Conservation (phyloP, 371 early-diverging fungal genomes). For the Mucor plumbeus region DNA sequence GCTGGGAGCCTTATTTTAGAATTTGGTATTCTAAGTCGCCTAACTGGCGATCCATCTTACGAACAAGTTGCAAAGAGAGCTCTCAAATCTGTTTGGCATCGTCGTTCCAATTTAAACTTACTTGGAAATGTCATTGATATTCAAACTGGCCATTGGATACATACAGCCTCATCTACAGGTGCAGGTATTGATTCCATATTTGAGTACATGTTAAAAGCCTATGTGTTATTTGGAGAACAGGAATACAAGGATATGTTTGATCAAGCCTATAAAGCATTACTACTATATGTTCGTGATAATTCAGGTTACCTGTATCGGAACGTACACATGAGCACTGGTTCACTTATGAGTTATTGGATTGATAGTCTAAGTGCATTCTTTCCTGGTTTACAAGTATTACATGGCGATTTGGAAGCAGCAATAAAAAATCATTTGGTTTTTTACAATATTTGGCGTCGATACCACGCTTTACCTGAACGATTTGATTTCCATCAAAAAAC, state of each 20-base stretch:
- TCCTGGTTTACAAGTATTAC: constrained; percentile 84
- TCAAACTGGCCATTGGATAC: constrained; percentile 73
- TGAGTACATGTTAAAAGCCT: constrained; percentile 92
- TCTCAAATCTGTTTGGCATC: constrained; percentile 75
- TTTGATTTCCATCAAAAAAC: constrained; percentile 72
- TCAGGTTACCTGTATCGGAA: constrained; percentile 85
- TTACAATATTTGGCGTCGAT: constrained; percentile 86
- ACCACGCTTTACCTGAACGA: constrained; percentile 86
- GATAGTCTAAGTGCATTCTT: constrained; percentile 93
- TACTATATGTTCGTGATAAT: constrained; percentile 67
- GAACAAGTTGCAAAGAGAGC: constrained; percentile 82
- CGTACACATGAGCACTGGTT: constrained; percentile 80
- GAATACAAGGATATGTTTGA: constrained; percentile 81
- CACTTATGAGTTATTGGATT: constrained; percentile 78
- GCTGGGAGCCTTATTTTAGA: constrained; percentile 94
- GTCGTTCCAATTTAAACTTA: constrained; percentile 75
- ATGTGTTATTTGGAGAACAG: constrained; percentile 85
- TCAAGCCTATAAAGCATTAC: constrained; percentile 76
- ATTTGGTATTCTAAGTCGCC: constrained; percentile 90
- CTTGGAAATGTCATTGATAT: constrained; percentile 88
- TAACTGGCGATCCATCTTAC: constrained; percentile 78
- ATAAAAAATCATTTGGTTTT: constrained; percentile 82
- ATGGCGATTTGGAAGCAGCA: constrained; percentile 86
- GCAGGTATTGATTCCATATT: constrained; percentile 95
- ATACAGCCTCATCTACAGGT: constrained; percentile 77